phyloP scores from a whole-genome alignment of 2,329 filamentous ascomycete species.

The Ambrosiella xylebori region DNA sequence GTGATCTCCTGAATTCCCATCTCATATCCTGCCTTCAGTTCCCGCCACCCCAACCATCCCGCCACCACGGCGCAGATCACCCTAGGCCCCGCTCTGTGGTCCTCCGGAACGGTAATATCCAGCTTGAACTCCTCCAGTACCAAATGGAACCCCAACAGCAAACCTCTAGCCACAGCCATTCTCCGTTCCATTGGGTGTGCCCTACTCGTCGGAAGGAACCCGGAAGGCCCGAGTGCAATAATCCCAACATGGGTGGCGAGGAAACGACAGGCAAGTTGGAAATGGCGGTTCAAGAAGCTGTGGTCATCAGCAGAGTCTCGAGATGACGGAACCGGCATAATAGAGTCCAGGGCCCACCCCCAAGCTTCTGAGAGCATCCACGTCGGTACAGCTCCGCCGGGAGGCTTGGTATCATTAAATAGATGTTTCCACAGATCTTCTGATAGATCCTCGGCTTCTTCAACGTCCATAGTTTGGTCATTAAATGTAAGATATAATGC shows the following conservation, averaged over 20 bases:
- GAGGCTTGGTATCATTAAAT: not conserved
- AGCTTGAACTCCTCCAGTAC: constrained; percentile 83
- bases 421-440: not conserved
- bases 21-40: constrained; percentile 32
- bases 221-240: constrained; percentile 32
- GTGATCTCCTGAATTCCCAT: constrained; percentile 35
- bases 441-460: not conserved
- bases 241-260: constrained; percentile 41
- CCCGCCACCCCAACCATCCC: constrained; percentile 59
- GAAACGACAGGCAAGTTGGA: constrained; percentile 47
- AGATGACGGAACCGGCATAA: constrained; percentile 7
- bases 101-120: constrained; percentile 36
- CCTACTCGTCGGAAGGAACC: constrained; percentile 48
- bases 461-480: not conserved
- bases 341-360: constrained; percentile 52
- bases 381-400: constrained; percentile 25
- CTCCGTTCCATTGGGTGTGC: constrained; percentile 36
- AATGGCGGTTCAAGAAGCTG: constrained; percentile 32
- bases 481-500: constrained; percentile 36
- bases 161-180: constrained; percentile 44
- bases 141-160: constrained; percentile 65
- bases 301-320: not conserved
- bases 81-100: constrained; percentile 37
- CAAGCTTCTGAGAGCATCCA: constrained; percentile 50
- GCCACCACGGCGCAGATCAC: constrained; percentile 66